phyloP scores from a whole-genome alignment of 768 basidiomycete genomes.

The Panaeolus cyanescens region DNA sequence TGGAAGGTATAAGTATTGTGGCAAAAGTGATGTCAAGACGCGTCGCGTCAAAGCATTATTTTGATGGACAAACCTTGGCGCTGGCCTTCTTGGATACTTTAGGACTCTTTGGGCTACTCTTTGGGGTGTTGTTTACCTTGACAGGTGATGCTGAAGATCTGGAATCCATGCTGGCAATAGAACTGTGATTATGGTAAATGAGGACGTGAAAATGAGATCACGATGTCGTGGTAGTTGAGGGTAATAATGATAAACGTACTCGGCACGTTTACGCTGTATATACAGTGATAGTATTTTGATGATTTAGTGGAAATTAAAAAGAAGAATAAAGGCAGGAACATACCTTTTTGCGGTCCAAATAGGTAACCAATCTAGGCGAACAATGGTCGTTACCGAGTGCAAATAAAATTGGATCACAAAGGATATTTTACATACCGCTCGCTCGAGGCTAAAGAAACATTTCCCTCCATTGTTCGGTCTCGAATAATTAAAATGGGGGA shows the following conservation, averaged over 20 bases:
- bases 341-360: conserved; percentile 38
- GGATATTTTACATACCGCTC: not conserved
- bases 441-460: not conserved
- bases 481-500: not conserved
- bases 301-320: conserved; percentile 9
- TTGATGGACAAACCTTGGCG: conserved; percentile 13
- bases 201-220: not conserved
- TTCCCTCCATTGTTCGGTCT: not conserved
- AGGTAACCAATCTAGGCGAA: conserved; percentile 21
- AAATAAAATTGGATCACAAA: not conserved
- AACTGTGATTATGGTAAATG: conserved; percentile 8
- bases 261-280: conserved; percentile 16
- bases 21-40: not conserved
- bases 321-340: conserved; percentile 5
- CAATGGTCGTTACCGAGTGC: not conserved
- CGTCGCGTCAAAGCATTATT: conserved; percentile 1
- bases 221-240: not conserved
- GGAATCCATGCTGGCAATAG: conserved; percentile 17
- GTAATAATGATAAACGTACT: conserved; percentile 17
- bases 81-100: conserved; percentile 8
- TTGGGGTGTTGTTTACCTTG: conserved; percentile 5
- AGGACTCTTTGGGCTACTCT: conserved; percentile 12
- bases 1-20: not conserved
- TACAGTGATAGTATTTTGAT: conserved; percentile 24
- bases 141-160: conserved; percentile 8